Base-by-base conservation (phyloP, 2,329 filamentous ascomycete species). In the Elsinoe batatas region DNA sequence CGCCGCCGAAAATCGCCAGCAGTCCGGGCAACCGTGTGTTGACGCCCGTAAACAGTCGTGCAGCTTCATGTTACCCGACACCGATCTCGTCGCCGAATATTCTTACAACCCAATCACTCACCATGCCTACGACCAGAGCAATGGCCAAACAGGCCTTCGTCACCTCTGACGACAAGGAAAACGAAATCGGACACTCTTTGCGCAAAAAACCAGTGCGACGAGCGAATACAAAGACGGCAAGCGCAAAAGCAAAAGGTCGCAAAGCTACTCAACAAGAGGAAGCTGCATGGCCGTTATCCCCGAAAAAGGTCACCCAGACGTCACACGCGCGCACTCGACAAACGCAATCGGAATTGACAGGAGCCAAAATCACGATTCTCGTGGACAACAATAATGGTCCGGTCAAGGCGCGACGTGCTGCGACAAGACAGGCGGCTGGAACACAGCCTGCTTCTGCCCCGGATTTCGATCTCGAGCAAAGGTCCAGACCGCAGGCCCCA, bases 301-400 rank as follows among this genome's bases (percentile, higher is more conserved):
- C 68, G 4, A 69, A 68, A 61, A 69, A 69, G 62, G 64, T 67
- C 58, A 67, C 66, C 5, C 67, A 69, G 57, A 62, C 69, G 12
- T 60, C 63, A 6, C 64, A 59, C 49, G 57, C 58, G 33, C 56
- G 57, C 3, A 56, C 18, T 37, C 38, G 53, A 35, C 26, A 49
- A 20, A 17, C 44, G 5, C 44, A 20, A 30, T 49, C 30, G 12
- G 32, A 20, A n/a, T 51, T 18, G 32, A 51, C 44, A 33, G 44
- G 22, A 8, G 44, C 33, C 26, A 36, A 49, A 26, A 12, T 15
- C 7, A 12, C 26, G 18, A 26, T 26, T 12, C 20, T 49, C 44
- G 44, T 22, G 40, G 18, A 26, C 20, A 44, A 44, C 40, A 44
- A 26, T 30, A 8, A 30, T 26, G 40, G 40, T 44, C 20, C 40